Conservation (phyloP, 2,329 filamentous ascomycete genomes). For the Ilyonectria robusta region DNA sequence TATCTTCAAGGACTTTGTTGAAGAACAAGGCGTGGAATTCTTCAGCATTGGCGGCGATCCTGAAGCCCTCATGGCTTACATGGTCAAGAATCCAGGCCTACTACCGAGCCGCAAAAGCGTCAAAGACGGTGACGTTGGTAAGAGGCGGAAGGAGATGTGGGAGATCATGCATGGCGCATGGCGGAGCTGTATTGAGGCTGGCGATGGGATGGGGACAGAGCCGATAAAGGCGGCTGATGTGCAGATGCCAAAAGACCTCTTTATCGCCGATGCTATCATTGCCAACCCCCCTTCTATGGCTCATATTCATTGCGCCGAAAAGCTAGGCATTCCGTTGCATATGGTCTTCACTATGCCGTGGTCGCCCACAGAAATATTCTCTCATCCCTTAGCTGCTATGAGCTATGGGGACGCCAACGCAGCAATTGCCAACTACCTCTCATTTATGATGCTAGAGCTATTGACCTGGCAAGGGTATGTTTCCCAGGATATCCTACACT, state of each 20-base stretch:
- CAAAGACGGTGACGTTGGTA: conserved; percentile 54
- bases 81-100: conserved; percentile 58
- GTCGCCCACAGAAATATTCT: conserved; percentile 68
- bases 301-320: conserved; percentile 66
- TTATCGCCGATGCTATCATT: conserved; percentile 69
- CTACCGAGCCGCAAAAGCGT: conserved; percentile 54
- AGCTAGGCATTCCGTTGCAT: conserved; percentile 63
- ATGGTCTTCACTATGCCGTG: conserved; percentile 78
- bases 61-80: conserved; percentile 61
- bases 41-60: conserved; percentile 71
- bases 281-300: conserved; percentile 68
- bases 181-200: conserved; percentile 56
- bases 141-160: conserved; percentile 54
- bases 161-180: conserved; percentile 56
- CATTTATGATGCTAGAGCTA: conserved; percentile 72
- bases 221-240: conserved; percentile 37
- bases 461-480: conserved; percentile 79
- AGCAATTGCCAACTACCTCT: conserved; percentile 43
- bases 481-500: not conserved
- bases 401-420: conserved; percentile 43
- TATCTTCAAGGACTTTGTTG: conserved; percentile 68
- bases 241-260: conserved; percentile 55
- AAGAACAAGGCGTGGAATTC: conserved; percentile 67
- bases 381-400: conserved; percentile 55
- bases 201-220: conserved; percentile 48